Base-by-base conservation (phyloP, 2,329 filamentous ascomycete species). In the Hymenoscyphus linearis region DNA sequence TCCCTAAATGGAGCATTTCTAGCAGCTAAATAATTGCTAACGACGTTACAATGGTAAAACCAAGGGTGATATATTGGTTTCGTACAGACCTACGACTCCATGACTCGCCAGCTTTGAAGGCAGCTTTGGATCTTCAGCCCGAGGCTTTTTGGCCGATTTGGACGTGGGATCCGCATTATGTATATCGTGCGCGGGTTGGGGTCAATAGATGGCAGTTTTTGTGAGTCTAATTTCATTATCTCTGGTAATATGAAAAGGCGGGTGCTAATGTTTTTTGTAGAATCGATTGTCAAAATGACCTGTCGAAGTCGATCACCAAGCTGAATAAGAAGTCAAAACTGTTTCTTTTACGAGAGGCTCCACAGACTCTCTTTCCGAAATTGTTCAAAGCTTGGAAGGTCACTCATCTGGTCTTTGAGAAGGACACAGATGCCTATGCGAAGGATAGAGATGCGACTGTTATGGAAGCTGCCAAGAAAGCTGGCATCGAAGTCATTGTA, bases 141-240 rank as follows among this genome's bases (percentile, higher is more conserved):
- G 81, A 82, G 58, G 84, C 82, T 22, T 76, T 93, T 27, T 92
- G 87, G 78, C 89, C 88, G 0, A 82, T 92, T 53, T 93, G 89
- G 80, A 90, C 86, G 1, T 93, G 88, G 87, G 89, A 91, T 71
- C 88, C 88, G 60, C 87, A 92, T 72, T 92, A 92, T 71, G 87
- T 92, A 27, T 91, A 91, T 71, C 81, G 81, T 35, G 84, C 86
- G 0, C 81, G 88, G 61, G 88, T 87, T 4, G 87, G 87, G 0
- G 77, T 84, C 9, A 93, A 93, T 69, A 79, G 89, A 66, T 92
- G 88, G 86, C 85, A 90, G 68, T 92, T 87, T 69, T 74, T 91
- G 77, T 85, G 69, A 59, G 69, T 64, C 40, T 22, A 2, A 2
- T 56, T 40, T 16, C 3, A 3, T 14, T 22, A 3, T 14, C 18